Evolutionary conservation across 176 grass and related monocot species (phyloP), one percentile per base, ranked within the genome.

Genomic region (Tillandsia leiboldiana): DNA sequence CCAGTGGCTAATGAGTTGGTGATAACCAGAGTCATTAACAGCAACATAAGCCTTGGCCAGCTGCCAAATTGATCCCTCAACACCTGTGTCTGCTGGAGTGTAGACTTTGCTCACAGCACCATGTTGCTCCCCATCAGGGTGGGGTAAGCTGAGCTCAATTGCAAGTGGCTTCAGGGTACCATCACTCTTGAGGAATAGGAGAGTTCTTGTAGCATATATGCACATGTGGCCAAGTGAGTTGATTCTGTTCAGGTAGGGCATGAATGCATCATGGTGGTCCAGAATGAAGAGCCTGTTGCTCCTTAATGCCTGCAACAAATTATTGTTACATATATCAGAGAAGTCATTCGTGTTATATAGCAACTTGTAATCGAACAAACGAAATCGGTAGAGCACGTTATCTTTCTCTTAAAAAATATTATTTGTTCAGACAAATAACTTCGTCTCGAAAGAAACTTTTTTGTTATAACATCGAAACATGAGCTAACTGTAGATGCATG

Each of bases 1-100:
- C 93, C 93, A 92, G 73, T 97, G 93, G 83, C 93, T 90, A 64
- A 97, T 72, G 65, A 97, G 86, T 74, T 97, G 89, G 70, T 97
- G 93, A 78, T 78, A 92, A 18, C 84, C 93, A 48, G 93, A 97
- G 79, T 97, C 93, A 0, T 97, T 90, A 23, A 97, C 93, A 10
- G 73, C 75, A 49, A 82, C 93, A 12, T 92, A 97, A 23, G 93
- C 93, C 86, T 97, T 97, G 52, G 93, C 89, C 48, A 97, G 81
- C 51, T 92, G 86, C 93, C 93, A 97, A 10, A 97, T 81, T 12
- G 80, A 83, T 1, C 71, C 51, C 0, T 77, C 9, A n/a, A 83
- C 76, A 1, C 89, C 86, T 2, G 69, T 50, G 0, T 73, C 49
- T n/a, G 89, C 83, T 0, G 89, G 82, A 3, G 79, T 85, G 68